A percentile compares a stretch with the other conserved stretches of the same genome.
Conservation (phyloP, 1,284 basidiomycete species). For the Sporisorium reilianum region DNA sequence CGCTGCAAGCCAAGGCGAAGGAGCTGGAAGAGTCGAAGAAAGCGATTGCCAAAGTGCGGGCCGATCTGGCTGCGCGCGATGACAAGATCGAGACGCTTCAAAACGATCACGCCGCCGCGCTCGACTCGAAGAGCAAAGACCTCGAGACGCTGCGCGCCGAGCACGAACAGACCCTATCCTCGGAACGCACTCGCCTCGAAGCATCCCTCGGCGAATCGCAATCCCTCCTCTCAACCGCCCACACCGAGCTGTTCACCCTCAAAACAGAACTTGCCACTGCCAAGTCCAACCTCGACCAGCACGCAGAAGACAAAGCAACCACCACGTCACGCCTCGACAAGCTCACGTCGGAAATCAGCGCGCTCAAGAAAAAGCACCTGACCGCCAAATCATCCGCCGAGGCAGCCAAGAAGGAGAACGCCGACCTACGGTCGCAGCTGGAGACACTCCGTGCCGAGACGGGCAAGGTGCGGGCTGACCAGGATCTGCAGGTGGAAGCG, state of each 20-base stretch:
- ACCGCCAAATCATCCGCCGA: slow-evolving; percentile 46
- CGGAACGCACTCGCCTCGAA: slow-evolving; percentile 22
- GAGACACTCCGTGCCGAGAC: slow-evolving; percentile 10
- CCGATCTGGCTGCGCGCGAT: slow-evolving; percentile 4
- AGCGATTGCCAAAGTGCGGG: neutral
- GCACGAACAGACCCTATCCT: slow-evolving; percentile 16
- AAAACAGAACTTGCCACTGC: slow-evolving; percentile 18
- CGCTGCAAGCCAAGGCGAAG: slow-evolving; percentile 12
- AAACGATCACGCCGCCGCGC: neutral
- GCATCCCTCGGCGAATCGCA: slow-evolving; percentile 15
- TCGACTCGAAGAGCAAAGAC: slow-evolving; percentile 1
- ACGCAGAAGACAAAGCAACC: slow-evolving; percentile 16
- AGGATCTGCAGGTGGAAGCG: slow-evolving; percentile 23
- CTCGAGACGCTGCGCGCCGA: slow-evolving; percentile 3
- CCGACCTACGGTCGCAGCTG: slow-evolving; percentile 24
- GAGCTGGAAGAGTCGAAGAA: slow-evolving; percentile 17
- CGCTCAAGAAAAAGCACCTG: slow-evolving; percentile 50
- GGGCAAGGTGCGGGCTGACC: neutral
- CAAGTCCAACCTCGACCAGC: slow-evolving; percentile 3
- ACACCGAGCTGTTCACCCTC: slow-evolving; percentile 12
- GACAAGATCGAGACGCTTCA: slow-evolving; percentile 4
- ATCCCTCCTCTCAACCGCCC: slow-evolving; percentile 6
- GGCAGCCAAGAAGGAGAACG: slow-evolving; percentile 48
- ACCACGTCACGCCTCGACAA: slow-evolving; percentile 18
- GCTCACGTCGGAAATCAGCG: slow-evolving; percentile 28